These are phyloP conservation scores for Penicillium sp. DNA, from an alignment of 2,329 filamentous ascomycete species.

Conservation along the genomic window DNA sequence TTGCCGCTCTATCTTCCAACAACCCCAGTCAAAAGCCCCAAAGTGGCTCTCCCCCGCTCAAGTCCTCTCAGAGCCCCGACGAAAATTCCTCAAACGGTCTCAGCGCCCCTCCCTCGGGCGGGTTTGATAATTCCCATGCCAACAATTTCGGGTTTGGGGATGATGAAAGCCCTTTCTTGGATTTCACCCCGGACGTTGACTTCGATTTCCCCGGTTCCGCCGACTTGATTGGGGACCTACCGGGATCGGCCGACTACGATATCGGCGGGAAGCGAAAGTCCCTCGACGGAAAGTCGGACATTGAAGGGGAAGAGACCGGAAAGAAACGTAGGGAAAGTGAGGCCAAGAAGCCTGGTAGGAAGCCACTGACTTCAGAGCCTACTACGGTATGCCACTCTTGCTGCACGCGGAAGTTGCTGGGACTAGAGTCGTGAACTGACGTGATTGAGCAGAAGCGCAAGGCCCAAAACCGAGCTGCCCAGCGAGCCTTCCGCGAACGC, in stretches of 20 bases:
- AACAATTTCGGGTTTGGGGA: constrained; percentile 52
- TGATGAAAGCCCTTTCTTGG: constrained; percentile 77
- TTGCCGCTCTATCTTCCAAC: constrained; percentile 74
- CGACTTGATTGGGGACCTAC: constrained; percentile 75
- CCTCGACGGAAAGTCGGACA: constrained; percentile 55
- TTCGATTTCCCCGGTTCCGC: constrained; percentile 65
- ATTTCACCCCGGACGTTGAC: constrained; percentile 78
- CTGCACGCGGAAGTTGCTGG: not conserved
- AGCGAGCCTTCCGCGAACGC: constrained; percentile 88
- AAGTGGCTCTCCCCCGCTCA: constrained; percentile 25
- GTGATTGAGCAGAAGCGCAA: constrained; percentile 56
- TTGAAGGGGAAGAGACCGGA: constrained; percentile 63
- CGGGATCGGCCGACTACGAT: constrained; percentile 51
- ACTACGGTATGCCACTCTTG: constrained; percentile 70
- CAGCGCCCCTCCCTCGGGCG: constrained; percentile 32
- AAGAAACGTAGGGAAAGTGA: constrained; percentile 74
- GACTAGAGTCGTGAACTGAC: constrained; percentile 23
- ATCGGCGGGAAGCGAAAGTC: constrained; percentile 63
- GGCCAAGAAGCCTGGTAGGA: constrained; percentile 93
- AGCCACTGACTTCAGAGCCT: constrained; percentile 91
- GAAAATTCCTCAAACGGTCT: constrained; percentile 49
- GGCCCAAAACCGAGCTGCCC: constrained; percentile 89
- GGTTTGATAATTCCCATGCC: constrained; percentile 41
- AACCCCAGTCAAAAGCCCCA: constrained; percentile 42
- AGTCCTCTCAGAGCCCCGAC: constrained; percentile 33